These are phyloP conservation scores for Pisolithus tinctorius DNA, from an alignment of 768 basidiomycete genomes.

Conservation along the genomic window DNA sequence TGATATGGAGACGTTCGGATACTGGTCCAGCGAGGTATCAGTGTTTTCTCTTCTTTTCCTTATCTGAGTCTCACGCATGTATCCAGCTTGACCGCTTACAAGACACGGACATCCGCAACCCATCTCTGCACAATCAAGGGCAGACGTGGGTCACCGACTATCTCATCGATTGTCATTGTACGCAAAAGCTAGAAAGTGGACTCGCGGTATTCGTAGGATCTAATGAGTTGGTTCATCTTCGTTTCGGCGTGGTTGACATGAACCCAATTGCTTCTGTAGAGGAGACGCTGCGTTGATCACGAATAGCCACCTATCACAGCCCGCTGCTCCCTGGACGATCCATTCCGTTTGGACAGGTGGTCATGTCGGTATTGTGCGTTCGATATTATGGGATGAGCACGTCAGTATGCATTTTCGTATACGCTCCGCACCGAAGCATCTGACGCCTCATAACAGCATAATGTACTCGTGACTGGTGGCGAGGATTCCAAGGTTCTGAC, in stretches of 20 bases:
- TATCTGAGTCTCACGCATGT: neutral
- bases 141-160: slow-evolving; percentile 78
- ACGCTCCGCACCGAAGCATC: neutral
- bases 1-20: slow-evolving; percentile 92
- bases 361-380: slow-evolving; percentile 52
- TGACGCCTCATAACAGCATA: slow-evolving; percentile 25
- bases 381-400: slow-evolving; percentile 49
- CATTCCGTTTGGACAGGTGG: slow-evolving; percentile 47
- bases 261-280: slow-evolving; percentile 24
- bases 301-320: slow-evolving; percentile 31
- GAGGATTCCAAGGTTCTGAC: slow-evolving; percentile 43
- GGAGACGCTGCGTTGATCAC: slow-evolving; percentile 55
- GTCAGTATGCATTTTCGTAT: slow-evolving; percentile 21
- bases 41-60: neutral
- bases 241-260: neutral
- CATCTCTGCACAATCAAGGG: slow-evolving; percentile 49
- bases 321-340: slow-evolving; percentile 41
- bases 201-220: slow-evolving; percentile 63
- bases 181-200: slow-evolving; percentile 11
- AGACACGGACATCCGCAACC: slow-evolving; percentile 56
- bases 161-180: slow-evolving; percentile 47
- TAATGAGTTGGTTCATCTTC: slow-evolving; percentile 48
- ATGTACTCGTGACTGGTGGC: slow-evolving; percentile 41
- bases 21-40: slow-evolving; percentile 69
- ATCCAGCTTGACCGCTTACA: slow-evolving; percentile 52